These are phyloP conservation scores for Trichothecium sympodiale DNA, from an alignment of 2,329 filamentous ascomycete genomes.

Conservation along the genomic window DNA sequence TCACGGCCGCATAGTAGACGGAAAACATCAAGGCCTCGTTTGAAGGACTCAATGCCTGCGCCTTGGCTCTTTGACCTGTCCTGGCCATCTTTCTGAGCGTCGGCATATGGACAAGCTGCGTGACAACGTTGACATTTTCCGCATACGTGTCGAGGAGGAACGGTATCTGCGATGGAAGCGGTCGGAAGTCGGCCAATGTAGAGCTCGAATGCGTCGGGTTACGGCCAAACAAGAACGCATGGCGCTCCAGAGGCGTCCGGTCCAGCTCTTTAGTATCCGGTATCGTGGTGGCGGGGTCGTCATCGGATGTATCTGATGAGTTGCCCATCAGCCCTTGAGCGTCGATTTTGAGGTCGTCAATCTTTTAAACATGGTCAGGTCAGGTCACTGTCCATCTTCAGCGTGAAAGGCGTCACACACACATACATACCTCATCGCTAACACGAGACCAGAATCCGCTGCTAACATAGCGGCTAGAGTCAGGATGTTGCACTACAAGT, in stretches of 20 bases:
- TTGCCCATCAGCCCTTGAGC: conserved; percentile 18
- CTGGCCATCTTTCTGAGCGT: conserved; percentile 26
- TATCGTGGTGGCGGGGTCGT: too few species aligned
- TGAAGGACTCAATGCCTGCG: conserved; percentile 22
- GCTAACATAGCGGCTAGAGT: conserved; percentile 34
- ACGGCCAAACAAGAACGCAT: conserved; percentile 41
- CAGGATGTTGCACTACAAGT: conserved; percentile 32
- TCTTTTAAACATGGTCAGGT: conserved; percentile 15
- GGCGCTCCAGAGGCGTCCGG: conserved; percentile 30
- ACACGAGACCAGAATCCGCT: conserved; percentile 44
- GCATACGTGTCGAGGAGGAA: conserved; percentile 39
- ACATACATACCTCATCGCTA: conserved; percentile 37
- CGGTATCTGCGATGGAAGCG: conserved; percentile 42
- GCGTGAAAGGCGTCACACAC: not conserved
- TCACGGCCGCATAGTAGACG: conserved; percentile 44
- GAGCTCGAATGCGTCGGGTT: conserved; percentile 19
- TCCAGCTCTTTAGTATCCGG: conserved; percentile 26
- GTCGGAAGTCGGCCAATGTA: conserved; percentile 30
- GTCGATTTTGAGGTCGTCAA: conserved; percentile 32
- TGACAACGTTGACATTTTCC: conserved; percentile 37
- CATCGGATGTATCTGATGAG: conserved; percentile 26
- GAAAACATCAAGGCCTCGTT: conserved; percentile 44
- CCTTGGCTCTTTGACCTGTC: conserved; percentile 19
- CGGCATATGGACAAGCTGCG: conserved; percentile 34
- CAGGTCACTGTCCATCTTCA: too few species aligned